Conservation (phyloP, 2,329 filamentous ascomycete genomes). For the Colletotrichum tabaci region DNA sequence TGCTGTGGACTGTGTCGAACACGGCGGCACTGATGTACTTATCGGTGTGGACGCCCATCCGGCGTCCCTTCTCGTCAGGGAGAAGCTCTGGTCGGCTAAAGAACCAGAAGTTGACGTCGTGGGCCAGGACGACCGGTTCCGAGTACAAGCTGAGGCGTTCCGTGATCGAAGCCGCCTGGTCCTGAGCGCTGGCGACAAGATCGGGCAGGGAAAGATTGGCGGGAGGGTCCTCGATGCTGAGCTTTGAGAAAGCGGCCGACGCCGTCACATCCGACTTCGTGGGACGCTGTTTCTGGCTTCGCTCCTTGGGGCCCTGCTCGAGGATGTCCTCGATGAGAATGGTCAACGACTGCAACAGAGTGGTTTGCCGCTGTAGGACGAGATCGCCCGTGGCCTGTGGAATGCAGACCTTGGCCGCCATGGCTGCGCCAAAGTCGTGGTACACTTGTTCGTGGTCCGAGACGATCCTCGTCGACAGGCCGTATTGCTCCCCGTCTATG, state of each 20-base stretch:
- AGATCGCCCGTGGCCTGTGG: slow-evolving; percentile 52
- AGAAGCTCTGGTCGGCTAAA: slow-evolving; percentile 59
- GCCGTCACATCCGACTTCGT: slow-evolving; percentile 51
- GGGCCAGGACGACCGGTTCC: slow-evolving; percentile 52
- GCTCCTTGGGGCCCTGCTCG: slow-evolving; percentile 52
- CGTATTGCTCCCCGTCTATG: slow-evolving; percentile 53
- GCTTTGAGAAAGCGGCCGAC: slow-evolving; percentile 50
- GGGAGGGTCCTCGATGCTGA: slow-evolving; percentile 48
- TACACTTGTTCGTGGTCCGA: slow-evolving; percentile 44
- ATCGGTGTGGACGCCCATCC: slow-evolving; percentile 55
- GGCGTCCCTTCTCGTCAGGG: slow-evolving; percentile 60
- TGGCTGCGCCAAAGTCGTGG: slow-evolving; percentile 44
- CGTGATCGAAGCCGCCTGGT: slow-evolving; percentile 52
- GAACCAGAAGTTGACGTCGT: slow-evolving; percentile 55
- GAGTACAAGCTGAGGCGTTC: slow-evolving; percentile 54
- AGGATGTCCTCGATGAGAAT: slow-evolving; percentile 61
- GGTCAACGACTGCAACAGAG: slow-evolving; percentile 55
- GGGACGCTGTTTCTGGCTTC: slow-evolving; percentile 40
- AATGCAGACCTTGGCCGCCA: slow-evolving; percentile 46
- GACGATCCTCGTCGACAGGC: slow-evolving; percentile 47
- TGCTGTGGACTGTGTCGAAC: slow-evolving; percentile 57
- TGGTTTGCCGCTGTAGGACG: slow-evolving; percentile 57
- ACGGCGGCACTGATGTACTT: slow-evolving; percentile 58
- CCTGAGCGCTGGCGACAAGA: slow-evolving; percentile 49
- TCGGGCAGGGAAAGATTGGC: slow-evolving; percentile 51